phyloP scores from a whole-genome alignment of 2,329 filamentous ascomycete genomes.

The Colletotrichum graminicola region DNA sequence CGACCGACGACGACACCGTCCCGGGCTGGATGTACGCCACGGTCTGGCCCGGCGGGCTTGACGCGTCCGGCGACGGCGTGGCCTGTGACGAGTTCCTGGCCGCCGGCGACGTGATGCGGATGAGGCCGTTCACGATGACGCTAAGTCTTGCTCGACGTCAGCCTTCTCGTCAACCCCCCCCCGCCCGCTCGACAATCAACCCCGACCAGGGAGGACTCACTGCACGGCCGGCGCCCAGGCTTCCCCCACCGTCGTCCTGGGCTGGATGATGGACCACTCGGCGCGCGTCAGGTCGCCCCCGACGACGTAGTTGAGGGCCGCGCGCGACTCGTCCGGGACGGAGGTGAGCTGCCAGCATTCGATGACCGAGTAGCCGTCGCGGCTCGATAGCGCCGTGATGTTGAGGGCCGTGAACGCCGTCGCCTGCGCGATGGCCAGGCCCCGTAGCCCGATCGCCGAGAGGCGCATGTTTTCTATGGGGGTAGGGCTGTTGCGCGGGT shows the following conservation, averaged over 20 bases:
- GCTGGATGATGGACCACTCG: conserved; percentile 50
- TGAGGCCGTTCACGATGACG: conserved; percentile 50
- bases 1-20: conserved; percentile 47
- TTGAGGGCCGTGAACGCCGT: conserved; percentile 49
- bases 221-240: conserved; percentile 52
- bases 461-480: neutral
- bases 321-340: conserved; percentile 45
- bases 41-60: conserved; percentile 30
- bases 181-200: too few relatives aligned
- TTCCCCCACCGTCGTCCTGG: conserved; percentile 48
- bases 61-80: conserved; percentile 1
- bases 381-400: conserved; percentile 55
- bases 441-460: neutral
- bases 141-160: conserved; percentile 46
- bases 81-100: conserved; percentile 40
- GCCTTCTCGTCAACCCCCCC: too few relatives aligned
- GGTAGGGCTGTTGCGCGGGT: too few relatives aligned
- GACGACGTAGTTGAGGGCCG: conserved; percentile 49
- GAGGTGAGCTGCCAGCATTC: conserved; percentile 60
- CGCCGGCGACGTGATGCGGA: conserved; percentile 49
- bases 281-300: conserved; percentile 47
- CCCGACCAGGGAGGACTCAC: conserved; percentile 44
- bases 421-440: neutral
- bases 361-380: conserved; percentile 54
- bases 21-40: conserved; percentile 50